A percentile compares a stretch with the other conserved stretches of the same genome.
phyloP scores from a whole-genome alignment of 208 protist genomes.

The Zelonia costaricensis region DNA sequence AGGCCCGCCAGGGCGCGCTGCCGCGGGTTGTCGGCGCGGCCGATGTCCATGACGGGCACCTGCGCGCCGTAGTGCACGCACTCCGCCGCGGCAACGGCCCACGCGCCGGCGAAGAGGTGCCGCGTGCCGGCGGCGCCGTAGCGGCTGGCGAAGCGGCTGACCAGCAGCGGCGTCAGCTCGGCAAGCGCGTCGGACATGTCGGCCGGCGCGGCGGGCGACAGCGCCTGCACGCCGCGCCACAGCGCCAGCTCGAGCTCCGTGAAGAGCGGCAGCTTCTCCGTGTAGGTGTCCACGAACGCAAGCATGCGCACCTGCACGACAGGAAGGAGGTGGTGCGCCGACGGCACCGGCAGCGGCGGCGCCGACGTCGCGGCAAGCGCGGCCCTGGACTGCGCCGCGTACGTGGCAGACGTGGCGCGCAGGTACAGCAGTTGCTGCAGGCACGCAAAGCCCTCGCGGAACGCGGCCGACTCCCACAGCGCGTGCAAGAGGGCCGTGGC shows the following conservation, averaged over 20 bases:
- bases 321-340: constrained; percentile 17
- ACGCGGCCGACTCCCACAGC: constrained; percentile 68
- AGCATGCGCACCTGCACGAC: constrained; percentile 34
- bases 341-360: not conserved
- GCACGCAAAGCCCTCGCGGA: constrained; percentile 73
- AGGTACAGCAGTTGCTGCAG: constrained; percentile 55
- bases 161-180: constrained; percentile 60
- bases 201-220: constrained; percentile 16
- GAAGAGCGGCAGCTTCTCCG: constrained; percentile 45
- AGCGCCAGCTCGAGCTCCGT: constrained; percentile 59
- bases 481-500: constrained; percentile 30
- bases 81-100: constrained; percentile 48
- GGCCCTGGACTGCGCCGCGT: not conserved
- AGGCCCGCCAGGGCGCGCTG: constrained; percentile 39
- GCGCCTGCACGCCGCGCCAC: constrained; percentile 51
- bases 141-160: constrained; percentile 55
- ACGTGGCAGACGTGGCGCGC: constrained; percentile 10
- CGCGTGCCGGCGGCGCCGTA: constrained; percentile 52
- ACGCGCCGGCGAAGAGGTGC: constrained; percentile 55
- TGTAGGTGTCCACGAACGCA: constrained; percentile 66
- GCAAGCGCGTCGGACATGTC: constrained; percentile 22
- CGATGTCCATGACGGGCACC: constrained; percentile 63
- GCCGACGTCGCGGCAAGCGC: not conserved
- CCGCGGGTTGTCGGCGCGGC: constrained; percentile 34
- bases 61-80: constrained; percentile 50